phyloP scores from a whole-genome alignment of 139 green algal species.

The Chlorella sp. region DNA sequence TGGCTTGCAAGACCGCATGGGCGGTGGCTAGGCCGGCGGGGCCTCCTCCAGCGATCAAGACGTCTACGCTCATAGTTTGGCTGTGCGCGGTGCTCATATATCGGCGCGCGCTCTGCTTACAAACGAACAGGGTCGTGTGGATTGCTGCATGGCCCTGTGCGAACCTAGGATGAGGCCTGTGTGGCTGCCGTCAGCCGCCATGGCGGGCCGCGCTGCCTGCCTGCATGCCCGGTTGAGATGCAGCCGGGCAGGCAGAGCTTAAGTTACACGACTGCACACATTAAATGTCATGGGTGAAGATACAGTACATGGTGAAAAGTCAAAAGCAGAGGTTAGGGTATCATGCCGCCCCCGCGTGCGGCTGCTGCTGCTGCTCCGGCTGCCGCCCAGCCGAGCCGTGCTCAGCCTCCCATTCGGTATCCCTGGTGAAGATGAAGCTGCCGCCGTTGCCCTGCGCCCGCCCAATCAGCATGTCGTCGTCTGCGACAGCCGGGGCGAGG shows the following conservation, averaged over 20 bases:
- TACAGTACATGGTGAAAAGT: no score
- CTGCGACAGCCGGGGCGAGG: background rate
- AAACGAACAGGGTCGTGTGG: no score
- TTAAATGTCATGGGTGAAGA: no score
- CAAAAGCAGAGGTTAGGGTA: background rate
- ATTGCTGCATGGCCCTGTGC: no score
- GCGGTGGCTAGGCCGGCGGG: background rate
- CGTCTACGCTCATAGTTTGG: background rate
- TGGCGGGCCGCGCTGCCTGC: no score
- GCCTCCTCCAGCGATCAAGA: background rate
- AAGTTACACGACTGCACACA: no score
- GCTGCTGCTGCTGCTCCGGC: background rate
- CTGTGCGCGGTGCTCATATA: no score
- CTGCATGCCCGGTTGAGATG: no score
- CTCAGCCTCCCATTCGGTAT: background rate
- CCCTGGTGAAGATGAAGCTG: conserved; percentile 51
- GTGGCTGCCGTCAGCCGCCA: no score
- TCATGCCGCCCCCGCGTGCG: background rate
- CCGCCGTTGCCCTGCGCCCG: conserved; percentile 43
- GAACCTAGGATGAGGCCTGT: no score
- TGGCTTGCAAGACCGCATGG: background rate
- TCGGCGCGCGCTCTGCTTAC: no score
- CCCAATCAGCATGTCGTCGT: conserved; percentile 62
- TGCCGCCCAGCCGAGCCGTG: background rate
- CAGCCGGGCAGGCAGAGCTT: no score